phyloP scores from a whole-genome alignment of 2,329 filamentous ascomycete genomes.

The Cladosporium sp. region DNA sequence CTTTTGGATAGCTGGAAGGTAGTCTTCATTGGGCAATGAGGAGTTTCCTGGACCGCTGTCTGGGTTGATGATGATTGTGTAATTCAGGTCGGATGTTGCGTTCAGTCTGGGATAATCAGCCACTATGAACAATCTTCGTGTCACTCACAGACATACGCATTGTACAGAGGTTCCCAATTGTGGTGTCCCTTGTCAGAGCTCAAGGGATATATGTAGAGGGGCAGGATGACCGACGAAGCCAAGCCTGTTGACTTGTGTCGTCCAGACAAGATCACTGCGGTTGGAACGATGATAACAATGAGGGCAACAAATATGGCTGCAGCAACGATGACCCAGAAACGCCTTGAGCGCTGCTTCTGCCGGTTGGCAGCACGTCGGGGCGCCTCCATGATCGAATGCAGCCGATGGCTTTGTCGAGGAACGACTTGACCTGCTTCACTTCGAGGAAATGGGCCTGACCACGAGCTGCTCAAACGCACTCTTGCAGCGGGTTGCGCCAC shows the following conservation, averaged over 20 bases:
- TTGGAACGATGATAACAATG: slow-evolving; percentile 16
- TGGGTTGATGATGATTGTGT: slow-evolving; percentile 23
- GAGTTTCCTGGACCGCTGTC: slow-evolving; percentile 18
- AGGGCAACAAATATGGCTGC: slow-evolving; percentile 13
- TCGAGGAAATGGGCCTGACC: neutral
- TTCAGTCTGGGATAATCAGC: slow-evolving; percentile 11
- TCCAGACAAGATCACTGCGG: slow-evolving; percentile 16
- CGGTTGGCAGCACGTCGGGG: slow-evolving; percentile 13
- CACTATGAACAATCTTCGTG: neutral
- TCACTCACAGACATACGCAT: slow-evolving; percentile 13
- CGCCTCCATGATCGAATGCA: slow-evolving; percentile 9
- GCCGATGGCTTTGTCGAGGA: neutral
- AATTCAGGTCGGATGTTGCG: slow-evolving; percentile 16
- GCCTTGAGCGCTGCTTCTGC: slow-evolving; percentile 12
- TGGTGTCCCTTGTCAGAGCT: neutral
- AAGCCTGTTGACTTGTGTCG: slow-evolving; percentile 13
- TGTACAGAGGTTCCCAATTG: slow-evolving; percentile 19
- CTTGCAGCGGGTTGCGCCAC: neutral
- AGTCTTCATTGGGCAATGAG: slow-evolving; percentile 21
- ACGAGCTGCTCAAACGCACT: neutral
- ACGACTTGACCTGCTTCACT: neutral
- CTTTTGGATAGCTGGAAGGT: slow-evolving; percentile 23
- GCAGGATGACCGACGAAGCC: slow-evolving; percentile 15
- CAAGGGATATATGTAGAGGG: slow-evolving; percentile 20
- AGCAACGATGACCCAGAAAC: slow-evolving; percentile 11